Percentiles rank a stretch among this genome's conserved stretches.
Evolutionary conservation across 108 stramenopile species (phyloP).

Genomic region (Epithemia pelagica): DNA sequence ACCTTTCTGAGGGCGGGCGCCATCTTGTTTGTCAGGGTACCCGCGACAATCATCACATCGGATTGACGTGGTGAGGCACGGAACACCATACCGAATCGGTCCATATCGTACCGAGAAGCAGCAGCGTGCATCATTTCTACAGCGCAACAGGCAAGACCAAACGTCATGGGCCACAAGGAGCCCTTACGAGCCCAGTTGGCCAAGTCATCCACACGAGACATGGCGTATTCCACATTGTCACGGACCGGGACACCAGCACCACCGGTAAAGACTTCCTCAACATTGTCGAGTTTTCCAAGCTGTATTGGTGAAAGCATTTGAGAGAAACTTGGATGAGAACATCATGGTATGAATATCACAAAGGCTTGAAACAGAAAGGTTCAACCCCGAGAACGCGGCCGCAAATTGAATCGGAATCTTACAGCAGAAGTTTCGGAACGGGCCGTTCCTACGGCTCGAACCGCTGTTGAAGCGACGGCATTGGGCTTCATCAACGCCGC

Average conservation of each 20-base stretch:
- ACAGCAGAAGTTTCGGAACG: conserved; percentile 17
- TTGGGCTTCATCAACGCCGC: not conserved
- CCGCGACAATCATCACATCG: conserved; percentile 99
- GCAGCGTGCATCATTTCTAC: conserved; percentile 99
- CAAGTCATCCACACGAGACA: conserved; percentile 96
- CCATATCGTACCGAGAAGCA: conserved; percentile 98
- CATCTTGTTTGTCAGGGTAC: conserved; percentile 99
- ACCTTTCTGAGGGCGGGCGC: conserved; percentile 98
- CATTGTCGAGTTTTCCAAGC: conserved; percentile 71
- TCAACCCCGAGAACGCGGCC: not conserved
- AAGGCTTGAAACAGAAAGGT: not conserved
- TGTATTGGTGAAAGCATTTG: conserved; percentile 15
- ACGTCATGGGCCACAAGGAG: conserved; percentile 98
- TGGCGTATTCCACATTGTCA: conserved; percentile 96
- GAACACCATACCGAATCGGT: conserved; percentile 98
- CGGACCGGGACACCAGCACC: conserved; percentile 62
- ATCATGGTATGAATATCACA: conserved; percentile 1
- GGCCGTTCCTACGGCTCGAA: conserved; percentile 8
- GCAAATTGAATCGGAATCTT: conserved; percentile 1
- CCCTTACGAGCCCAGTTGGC: conserved; percentile 99
- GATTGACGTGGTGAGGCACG: conserved; percentile 91
- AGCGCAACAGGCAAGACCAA: conserved; percentile 98
- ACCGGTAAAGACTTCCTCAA: conserved; percentile 60
- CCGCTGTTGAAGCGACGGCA: not conserved
- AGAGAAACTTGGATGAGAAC: not conserved